Evolutionary conservation across 129 eudicot genomes (phyloP).

Genomic region (Kitagawia praeruptora): DNA sequence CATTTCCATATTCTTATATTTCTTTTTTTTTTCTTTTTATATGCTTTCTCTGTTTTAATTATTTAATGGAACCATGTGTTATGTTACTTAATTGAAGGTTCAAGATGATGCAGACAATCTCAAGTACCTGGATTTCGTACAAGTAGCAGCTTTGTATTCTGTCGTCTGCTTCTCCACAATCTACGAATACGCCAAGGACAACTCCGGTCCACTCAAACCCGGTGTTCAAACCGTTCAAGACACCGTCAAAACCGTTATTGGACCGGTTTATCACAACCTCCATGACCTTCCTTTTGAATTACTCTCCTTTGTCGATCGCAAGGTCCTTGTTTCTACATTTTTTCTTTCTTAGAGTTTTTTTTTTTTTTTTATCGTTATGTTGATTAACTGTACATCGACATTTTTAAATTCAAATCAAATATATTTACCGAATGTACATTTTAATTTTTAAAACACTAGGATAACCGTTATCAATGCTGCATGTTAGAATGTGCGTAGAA

Average conservation of each 20-base stretch:
- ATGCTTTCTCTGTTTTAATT: not conserved
- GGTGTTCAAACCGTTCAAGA: slow-evolving; percentile 65
- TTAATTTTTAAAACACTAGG: too few species aligned
- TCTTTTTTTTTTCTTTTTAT: not conserved
- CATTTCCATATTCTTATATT: too few species aligned
- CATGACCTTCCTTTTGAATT: slow-evolving; percentile 48
- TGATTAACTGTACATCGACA: too few species aligned
- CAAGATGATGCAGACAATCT: slow-evolving; percentile 46
- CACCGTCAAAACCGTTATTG: slow-evolving; percentile 55
- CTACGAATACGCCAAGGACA: slow-evolving; percentile 57
- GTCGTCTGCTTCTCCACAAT: slow-evolving; percentile 37
- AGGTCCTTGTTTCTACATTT: slow-evolving; percentile 29
- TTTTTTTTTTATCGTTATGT: too few species aligned
- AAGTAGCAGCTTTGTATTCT: slow-evolving; percentile 39
- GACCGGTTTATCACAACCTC: slow-evolving; percentile 59
- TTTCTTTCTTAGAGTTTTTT: too few species aligned
- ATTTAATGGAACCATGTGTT: not conserved
- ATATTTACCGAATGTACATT: too few species aligned
- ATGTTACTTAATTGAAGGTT: slow-evolving; percentile 31
- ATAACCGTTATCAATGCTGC: too few species aligned
- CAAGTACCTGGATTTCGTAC: slow-evolving; percentile 64
- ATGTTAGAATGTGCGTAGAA: too few species aligned
- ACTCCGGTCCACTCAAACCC: slow-evolving; percentile 56
- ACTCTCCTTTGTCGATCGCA: slow-evolving; percentile 58
- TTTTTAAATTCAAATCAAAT: too few species aligned